Base-by-base conservation (phyloP, 1,139 yeast species). In the Torulaspora globosa region DNA sequence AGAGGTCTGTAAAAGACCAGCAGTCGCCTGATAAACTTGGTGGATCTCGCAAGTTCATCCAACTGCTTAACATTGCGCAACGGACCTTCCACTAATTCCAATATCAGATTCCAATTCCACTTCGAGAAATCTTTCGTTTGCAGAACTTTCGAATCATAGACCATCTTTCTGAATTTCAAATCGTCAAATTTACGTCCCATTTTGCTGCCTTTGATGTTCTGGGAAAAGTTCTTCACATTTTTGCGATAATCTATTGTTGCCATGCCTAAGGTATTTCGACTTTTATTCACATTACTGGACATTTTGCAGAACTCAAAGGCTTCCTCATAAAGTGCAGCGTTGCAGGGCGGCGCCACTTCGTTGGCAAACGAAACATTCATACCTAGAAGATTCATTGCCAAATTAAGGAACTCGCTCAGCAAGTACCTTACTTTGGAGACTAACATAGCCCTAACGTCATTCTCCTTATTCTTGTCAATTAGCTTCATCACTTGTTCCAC, bases 1-100 rank as follows among this genome's bases (percentile, higher is more conserved):
- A 90, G 84, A 0, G 99, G 98, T 41, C 97, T 74, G 62, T 82
- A 92, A 62, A 92, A 94, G 2, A 96, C 85, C 58, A 90, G 67
- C 27, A 92, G 65, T 46, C 97, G 70, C 60, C 92, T 90, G 65
- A 90, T 74, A 58, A 92, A 88, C 59, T 89, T 90, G 0, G 97
- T 84, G 8, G 86, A 84, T 54, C 78, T 84, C 32, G 82, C 72
- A 0, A 85, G 71, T 51, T 92, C 98, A 27, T 88, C 95, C 43
- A 94, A 73, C 39, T 89, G 70, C 53, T 73, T 77, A 0, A 88
- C 84, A 56, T 80, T 84, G 47, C 79, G 66, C 19, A 92, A 68
- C 0, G 97, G 96, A 0, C 97, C 96, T 54, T 78, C 84, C 50
- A 89, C 76, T 18, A 92, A 67, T 46, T 79, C 83, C 7, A 76